phyloP scores from a whole-genome alignment of 179 eudicot genomes.

The Spinacia oleracea region DNA sequence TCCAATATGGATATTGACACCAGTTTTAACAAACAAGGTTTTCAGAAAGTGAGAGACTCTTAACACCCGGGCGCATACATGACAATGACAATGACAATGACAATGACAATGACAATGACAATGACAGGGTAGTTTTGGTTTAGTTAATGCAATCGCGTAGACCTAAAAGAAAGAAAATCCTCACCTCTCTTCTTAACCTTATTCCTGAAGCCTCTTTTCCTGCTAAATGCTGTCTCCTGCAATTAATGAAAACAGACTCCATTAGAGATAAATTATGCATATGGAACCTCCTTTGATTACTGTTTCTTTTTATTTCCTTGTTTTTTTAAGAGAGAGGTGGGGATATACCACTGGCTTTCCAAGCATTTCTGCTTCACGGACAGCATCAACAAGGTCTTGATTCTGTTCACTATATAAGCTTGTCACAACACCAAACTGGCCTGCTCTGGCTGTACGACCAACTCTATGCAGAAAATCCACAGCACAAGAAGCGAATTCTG shows the following conservation, averaged over 20 bases:
- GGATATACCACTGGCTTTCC: constrained; percentile 73
- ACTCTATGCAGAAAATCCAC: constrained; percentile 96
- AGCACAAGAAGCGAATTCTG: constrained; percentile 88
- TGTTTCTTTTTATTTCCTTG: not conserved
- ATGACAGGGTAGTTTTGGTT: not conserved
- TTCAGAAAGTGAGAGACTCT: not conserved
- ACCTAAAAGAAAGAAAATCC: constrained; percentile 5
- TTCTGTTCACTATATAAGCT: constrained; percentile 70
- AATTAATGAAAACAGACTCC: constrained; percentile 17
- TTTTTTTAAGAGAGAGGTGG: not conserved
- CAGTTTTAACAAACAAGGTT: not conserved
- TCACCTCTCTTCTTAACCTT: constrained; percentile 79
- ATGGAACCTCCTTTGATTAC: not conserved
- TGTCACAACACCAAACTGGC: constrained; percentile 84
- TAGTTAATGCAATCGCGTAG: not conserved
- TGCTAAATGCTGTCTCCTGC: constrained; percentile 98
- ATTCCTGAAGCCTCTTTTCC: constrained; percentile 93
- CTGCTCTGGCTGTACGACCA: constrained; percentile 98
- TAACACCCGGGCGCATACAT: too few relatives aligned
- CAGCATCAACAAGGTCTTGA: constrained; percentile 85
- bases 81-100: not conserved
- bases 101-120: not conserved
- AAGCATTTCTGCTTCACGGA: constrained; percentile 72
- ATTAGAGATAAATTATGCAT: not conserved
- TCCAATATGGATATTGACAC: not conserved